Evolutionary conservation across 805 yeast genomes (phyloP), one percentile per base, ranked within the genome.

Genomic region (Kockiozyma suomiensis): DNA sequence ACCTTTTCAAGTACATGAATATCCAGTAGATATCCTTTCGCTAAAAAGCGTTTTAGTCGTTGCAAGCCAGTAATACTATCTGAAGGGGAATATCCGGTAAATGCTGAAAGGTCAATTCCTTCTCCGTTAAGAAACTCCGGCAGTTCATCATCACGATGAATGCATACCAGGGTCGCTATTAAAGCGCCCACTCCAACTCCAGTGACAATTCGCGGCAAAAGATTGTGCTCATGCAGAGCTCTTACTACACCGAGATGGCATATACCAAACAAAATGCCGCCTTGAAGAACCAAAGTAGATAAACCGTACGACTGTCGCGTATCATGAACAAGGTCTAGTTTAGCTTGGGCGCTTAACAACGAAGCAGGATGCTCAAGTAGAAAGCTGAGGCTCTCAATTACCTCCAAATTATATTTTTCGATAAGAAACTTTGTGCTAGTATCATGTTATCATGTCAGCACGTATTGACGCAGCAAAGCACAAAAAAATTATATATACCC

Each of bases 181-280:
- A 92, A 86, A 0, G 98, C 96, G 1, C 99, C 99, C 61, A 90
- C 88, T 0, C 97, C 94, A 58, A 92, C 87, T 0, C 99, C 99
- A 5, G 93, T 88, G 23, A 93, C 84, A 1, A 94, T 88, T 43
- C 87, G 76, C 0, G 99, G 99, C 53, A 94, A 76, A 40, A 92
- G 75, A 0, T 88, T 86, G 64, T 87, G 85, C 65, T 81, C 81
- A 61, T 86, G 82, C n/a, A 94, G 77, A 0, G 94, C 93, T 64
- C 87, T 87, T 7, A 93, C 88, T 1, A 92, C 97, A 1, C 99
- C 99, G 37, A 94, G 71, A 73, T 94, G 99, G 69, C 96, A 92
- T 62, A 94, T 76, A 0, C 99, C 98, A 75, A 93, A 94, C 23
- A 94, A 75, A 0, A 97, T 88, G 1, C 99, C 98, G 30, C 99